Base-by-base conservation (phyloP, 495 filamentous ascomycete genomes). In the Hypoxylon rickii region DNA sequence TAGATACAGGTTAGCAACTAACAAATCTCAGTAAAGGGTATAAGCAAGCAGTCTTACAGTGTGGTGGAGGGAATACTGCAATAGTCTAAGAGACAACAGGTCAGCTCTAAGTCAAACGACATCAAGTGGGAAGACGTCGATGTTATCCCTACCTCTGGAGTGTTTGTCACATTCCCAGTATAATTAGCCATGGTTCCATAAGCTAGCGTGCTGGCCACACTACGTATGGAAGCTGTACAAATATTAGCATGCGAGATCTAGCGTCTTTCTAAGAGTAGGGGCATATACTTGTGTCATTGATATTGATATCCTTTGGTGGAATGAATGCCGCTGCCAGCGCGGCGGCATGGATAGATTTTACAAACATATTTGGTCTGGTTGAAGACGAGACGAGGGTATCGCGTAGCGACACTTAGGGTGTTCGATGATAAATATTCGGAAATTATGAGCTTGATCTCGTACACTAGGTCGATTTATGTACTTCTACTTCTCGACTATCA, bases 11-110 rank as follows among this genome's bases (percentile, higher is more conserved):
- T 65, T 21, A 66, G 51, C 15, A 52, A 40, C 2, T 20, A 45
- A 3, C 42, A 44, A 32, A 3, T 11, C 0, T 26, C 31, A 36
- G 47, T 26, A 51, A 18, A 26, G 10, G 24, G 7, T 17, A 11
- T 5, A 16, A 26, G 10, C 7, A 67, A 73, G 72, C 17, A 16
- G n/a, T 33, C 49, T 60, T 66, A 68, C 65, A 93, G 67, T 92
- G 89, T 10, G 87, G 86, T 47, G 76, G 61, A 0, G 85, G 86
- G 12, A 92, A 73, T 49, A 86, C 85, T 19, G 81, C 86, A 22
- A 87, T 57, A 40, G 64, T 70, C 64, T 69, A 43, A n/a, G 12
- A 24, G 18, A 38, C 15, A 38, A 21, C 6, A 20, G 77, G 22
- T 68, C 42, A 68, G 65, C 36, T 19, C 7, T 17, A 7, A 10